Conservation (phyloP, 192 early-diverging fungal species). For the Coemansia sp. region DNA sequence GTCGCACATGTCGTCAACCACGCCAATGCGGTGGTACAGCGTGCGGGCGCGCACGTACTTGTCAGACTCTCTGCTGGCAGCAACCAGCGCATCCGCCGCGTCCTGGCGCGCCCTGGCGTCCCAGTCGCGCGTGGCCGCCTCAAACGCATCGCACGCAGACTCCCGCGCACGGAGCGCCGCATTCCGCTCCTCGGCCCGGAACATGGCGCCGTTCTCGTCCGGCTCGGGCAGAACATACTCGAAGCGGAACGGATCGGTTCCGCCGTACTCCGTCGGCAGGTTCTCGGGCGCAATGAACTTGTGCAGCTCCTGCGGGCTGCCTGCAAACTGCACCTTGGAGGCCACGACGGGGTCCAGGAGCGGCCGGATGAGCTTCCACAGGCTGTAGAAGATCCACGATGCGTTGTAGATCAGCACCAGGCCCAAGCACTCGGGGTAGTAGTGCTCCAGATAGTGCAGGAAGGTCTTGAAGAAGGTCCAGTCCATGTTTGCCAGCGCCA, state of each 20-base stretch:
- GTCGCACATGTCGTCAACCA: conserved; percentile 29
- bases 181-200: conserved; percentile 41
- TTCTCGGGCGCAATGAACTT: conserved; percentile 63
- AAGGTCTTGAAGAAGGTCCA: conserved; percentile 76
- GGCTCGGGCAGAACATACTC: conserved; percentile 51
- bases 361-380: conserved; percentile 83
- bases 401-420: conserved; percentile 80
- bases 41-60: conserved; percentile 55
- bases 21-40: conserved; percentile 55
- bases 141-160: conserved; percentile 46
- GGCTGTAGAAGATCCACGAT: conserved; percentile 83
- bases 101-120: conserved; percentile 33
- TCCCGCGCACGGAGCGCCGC: conserved; percentile 32
- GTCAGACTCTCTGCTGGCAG: conserved; percentile 54
- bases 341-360: conserved; percentile 90
- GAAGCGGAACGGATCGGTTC: conserved; percentile 59
- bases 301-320: conserved; percentile 60
- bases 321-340: conserved; percentile 79
- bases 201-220: conserved; percentile 57
- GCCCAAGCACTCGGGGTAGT: conserved; percentile 90
- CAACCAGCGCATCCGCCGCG: conserved; percentile 46
- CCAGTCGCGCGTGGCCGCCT: conserved; percentile 56
- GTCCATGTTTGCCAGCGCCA: conserved; percentile 79
- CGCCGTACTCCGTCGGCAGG: conserved; percentile 62
- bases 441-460: conserved; percentile 77